Percentiles rank a stretch among this genome's conserved stretches.
Conservation (phyloP, 2,329 filamentous ascomycete species). For the Ophiocordyceps polyrhachis-furcata region DNA sequence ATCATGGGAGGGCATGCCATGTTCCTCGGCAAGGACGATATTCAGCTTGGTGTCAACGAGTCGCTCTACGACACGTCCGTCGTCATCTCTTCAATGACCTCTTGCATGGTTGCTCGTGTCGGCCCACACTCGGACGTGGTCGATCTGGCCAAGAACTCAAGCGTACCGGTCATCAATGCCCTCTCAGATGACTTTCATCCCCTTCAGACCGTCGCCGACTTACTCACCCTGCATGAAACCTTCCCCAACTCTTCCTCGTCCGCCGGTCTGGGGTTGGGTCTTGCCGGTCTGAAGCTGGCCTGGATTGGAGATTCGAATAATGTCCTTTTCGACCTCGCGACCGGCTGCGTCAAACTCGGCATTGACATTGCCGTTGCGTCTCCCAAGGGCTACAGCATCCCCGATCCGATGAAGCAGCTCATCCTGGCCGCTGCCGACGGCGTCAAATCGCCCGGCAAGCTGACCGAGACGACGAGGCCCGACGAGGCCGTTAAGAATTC, state of each 20-base stretch:
- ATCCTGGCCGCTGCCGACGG: conserved; percentile 46
- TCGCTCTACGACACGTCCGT: conserved; percentile 80
- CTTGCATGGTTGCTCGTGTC: conserved; percentile 65
- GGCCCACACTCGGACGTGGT: conserved; percentile 59
- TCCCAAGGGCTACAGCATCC: conserved; percentile 69
- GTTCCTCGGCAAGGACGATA: conserved; percentile 92
- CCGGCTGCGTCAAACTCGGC: conserved; percentile 72
- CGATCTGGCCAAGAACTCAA: conserved; percentile 50
- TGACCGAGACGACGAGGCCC: conserved; percentile 60
- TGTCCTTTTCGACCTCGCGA: conserved; percentile 83
- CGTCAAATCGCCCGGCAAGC: conserved; percentile 39
- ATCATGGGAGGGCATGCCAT: conserved; percentile 82
- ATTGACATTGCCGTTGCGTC: conserved; percentile 76
- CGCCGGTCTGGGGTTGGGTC: conserved; percentile 32
- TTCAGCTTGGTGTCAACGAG: conserved; percentile 92
- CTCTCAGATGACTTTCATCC: conserved; percentile 86
- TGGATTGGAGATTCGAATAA: conserved; percentile 98
- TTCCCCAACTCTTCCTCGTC: conserved; percentile 33
- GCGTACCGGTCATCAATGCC: conserved; percentile 70
- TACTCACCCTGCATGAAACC: conserved; percentile 70
- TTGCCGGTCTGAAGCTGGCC: conserved; percentile 74
- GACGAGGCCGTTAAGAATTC: conserved; percentile 74
- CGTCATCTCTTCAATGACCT: conserved; percentile 88
- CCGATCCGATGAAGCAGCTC: conserved; percentile 50
- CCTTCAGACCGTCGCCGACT: conserved; percentile 85